Evolutionary conservation across 192 early-diverging fungal genomes (phyloP).

Genomic region (Chytriomyces hyalinus): DNA sequence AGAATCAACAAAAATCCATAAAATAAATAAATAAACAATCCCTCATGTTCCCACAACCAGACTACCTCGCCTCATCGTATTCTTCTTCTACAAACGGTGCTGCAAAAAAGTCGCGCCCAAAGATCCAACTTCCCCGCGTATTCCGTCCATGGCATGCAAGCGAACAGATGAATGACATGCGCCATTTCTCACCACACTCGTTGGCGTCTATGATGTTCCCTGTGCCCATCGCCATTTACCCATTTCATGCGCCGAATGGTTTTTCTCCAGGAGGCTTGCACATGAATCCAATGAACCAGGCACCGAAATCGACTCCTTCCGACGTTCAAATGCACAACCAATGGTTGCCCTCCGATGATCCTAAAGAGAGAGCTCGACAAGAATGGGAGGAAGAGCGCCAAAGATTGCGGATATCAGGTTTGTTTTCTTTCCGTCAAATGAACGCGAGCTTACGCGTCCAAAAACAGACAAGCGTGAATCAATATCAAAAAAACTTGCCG

Average conservation of each 20-base stretch:
- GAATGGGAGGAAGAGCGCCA: conserved; percentile 27
- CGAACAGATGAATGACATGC: background rate
- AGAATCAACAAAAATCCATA: too few species aligned
- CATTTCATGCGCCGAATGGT: background rate
- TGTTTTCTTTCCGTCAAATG: background rate
- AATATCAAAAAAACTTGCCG: background rate
- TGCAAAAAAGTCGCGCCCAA: background rate
- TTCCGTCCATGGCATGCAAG: background rate
- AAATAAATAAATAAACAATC: background rate
- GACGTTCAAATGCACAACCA: conserved; percentile 1
- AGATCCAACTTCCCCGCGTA: background rate
- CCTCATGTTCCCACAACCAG: background rate
- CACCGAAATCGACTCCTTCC: background rate
- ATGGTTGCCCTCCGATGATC: conserved; percentile 14
- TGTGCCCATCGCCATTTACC: background rate
- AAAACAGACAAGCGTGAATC: background rate
- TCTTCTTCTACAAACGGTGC: background rate
- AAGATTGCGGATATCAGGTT: conserved; percentile 5
- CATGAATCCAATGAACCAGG: background rate
- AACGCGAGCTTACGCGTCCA: background rate
- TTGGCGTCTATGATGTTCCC: background rate
- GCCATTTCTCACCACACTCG: background rate
- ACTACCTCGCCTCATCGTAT: conserved; percentile 1
- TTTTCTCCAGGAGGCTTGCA: background rate
- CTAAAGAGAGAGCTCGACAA: conserved; percentile 4